phyloP scores from a whole-genome alignment of 2,329 filamentous ascomycete genomes.

The Lachnellula cervina region DNA sequence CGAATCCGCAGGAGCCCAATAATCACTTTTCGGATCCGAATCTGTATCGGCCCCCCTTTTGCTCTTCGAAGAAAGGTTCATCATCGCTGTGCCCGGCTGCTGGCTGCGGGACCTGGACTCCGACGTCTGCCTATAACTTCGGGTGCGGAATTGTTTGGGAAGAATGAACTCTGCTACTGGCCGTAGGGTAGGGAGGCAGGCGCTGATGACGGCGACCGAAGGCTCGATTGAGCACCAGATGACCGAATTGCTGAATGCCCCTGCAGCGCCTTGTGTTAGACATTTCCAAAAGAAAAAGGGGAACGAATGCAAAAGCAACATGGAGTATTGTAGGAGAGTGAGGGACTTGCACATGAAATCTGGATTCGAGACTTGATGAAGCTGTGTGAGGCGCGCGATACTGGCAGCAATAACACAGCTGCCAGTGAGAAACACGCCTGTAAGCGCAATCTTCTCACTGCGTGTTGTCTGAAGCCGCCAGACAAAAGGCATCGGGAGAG shows the following conservation, averaged over 20 bases:
- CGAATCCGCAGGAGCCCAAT: too few relatives aligned
- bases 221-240: constrained; percentile 8
- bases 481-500: constrained; percentile 2
- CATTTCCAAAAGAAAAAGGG: neutral
- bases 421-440: constrained; percentile 8
- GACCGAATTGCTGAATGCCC: neutral
- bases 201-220: constrained; percentile 4
- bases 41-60: too few relatives aligned
- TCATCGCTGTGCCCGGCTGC: too few relatives aligned
- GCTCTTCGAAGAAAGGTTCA: too few relatives aligned
- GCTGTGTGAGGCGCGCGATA: neutral
- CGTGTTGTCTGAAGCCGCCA: constrained; percentile 4
- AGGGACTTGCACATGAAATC: constrained; percentile 1
- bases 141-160: neutral
- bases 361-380: neutral
- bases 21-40: too few relatives aligned
- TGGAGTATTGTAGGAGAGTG: too few relatives aligned
- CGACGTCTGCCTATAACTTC: neutral
- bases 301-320: too few relatives aligned
- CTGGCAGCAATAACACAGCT: constrained; percentile 1
- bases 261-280: neutral
- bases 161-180: neutral
- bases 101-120: too few relatives aligned
- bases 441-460: neutral
- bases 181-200: constrained; percentile 4